Conservation (phyloP, 2,329 filamentous ascomycete genomes). For the Beauveria brongniartii region DNA sequence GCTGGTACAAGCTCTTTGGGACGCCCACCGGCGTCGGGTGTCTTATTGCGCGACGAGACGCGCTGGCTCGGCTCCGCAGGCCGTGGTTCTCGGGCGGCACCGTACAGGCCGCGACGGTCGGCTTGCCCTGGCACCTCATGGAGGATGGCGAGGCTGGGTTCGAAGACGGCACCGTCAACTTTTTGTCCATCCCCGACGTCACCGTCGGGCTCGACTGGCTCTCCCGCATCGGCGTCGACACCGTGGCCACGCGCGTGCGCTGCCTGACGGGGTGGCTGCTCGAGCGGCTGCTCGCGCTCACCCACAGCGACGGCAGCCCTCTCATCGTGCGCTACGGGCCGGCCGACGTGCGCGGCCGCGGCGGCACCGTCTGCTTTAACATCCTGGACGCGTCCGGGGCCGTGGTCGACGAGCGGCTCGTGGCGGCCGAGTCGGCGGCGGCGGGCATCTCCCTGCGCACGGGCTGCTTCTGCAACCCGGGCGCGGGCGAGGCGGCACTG, state of each 20-base stretch:
- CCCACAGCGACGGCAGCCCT: slow-evolving; percentile 24
- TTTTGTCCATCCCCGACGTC: slow-evolving; percentile 31
- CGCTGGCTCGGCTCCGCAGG: slow-evolving; percentile 23
- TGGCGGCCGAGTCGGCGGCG: slow-evolving; percentile 25
- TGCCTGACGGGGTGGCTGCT: slow-evolving; percentile 31
- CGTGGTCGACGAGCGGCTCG: slow-evolving; percentile 29
- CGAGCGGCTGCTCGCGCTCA: slow-evolving; percentile 20
- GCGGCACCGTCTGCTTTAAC: slow-evolving; percentile 32
- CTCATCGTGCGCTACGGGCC: slow-evolving; percentile 31
- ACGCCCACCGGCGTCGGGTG: slow-evolving; percentile 34
- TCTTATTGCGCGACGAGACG: slow-evolving; percentile 25
- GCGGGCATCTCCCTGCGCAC: slow-evolving; percentile 30
- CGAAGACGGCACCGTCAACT: slow-evolving; percentile 34
- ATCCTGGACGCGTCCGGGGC: slow-evolving; percentile 25
- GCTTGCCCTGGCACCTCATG: slow-evolving; percentile 24
- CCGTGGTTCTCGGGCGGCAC: slow-evolving; percentile 35
- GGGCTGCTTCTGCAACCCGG: slow-evolving; percentile 36
- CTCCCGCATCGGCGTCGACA: slow-evolving; percentile 18
- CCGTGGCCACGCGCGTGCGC: slow-evolving; percentile 24
- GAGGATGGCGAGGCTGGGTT: slow-evolving; percentile 23
- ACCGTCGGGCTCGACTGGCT: slow-evolving; percentile 29
- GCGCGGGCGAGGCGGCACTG: slow-evolving; percentile 28
- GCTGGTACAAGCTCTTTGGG: slow-evolving; percentile 36
- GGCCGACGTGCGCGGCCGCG: slow-evolving; percentile 19
- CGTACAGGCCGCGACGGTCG: slow-evolving; percentile 25